Evolutionary conservation across 2,329 filamentous ascomycete genomes (phyloP), one percentile per base, ranked within the genome.

Genomic region (Neurospora crassa): DNA sequence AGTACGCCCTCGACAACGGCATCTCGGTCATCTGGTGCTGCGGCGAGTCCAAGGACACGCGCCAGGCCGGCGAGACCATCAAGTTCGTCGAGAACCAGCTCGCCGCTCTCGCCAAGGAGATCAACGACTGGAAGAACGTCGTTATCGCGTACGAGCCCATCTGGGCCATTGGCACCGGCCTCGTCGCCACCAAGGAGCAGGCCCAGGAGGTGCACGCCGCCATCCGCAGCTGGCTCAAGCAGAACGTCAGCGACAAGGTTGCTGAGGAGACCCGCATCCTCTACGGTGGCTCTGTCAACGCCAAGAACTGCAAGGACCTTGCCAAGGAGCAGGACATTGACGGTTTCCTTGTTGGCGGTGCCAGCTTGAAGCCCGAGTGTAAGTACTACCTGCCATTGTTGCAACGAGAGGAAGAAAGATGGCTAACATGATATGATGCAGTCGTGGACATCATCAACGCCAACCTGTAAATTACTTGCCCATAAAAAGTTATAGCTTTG

Each of bases 101-200:
- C 78, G 88, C 89, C 75, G 94, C 94, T 75, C 92, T 81, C 75
- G 90, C 94, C 81, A 83, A 85, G 78, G 86, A 91, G 85, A 85
- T 93, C 80, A 77, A 78, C 70, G 92, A 97, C 85, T 99, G 96
- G 96, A 88, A 86, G 79, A 96, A 96, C 86, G 89, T 99, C 75
- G 96, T 99, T 81, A 88, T 99, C 79, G 96, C 96, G 79, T 99
- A 99, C 84, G 96, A 99, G 89, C 96, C 96, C 79, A 96, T 99
- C 87, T 99, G 96, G 95, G 94, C 89, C 81, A 92, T 90, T 77
- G 95, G 95, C 77, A 98, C 96, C 76, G 96, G 96, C 83, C 96
- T 96, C 86, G 93, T 96, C 76, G 93, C 93, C 77, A 92, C 90
- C 74, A 94, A 90, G 73, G 87, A 93, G 84, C 94, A 97, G 87